Evolutionary conservation across 352 stramenopile genomes (phyloP).

Genomic region (Phytophthora niederhauseri): DNA sequence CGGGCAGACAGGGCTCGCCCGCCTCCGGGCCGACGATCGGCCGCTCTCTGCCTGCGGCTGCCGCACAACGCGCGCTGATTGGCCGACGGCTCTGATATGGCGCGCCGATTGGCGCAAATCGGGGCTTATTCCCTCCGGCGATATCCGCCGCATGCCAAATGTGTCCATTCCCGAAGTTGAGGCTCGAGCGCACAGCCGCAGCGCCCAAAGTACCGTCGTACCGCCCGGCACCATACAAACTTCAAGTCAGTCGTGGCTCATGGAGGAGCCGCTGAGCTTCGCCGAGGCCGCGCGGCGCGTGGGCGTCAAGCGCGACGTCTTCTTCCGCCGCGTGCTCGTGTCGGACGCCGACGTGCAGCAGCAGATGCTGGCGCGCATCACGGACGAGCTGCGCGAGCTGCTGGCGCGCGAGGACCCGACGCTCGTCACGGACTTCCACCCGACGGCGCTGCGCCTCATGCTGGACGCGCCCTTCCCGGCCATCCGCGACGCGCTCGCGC

Average conservation of each 20-base stretch:
- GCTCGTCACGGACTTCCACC: conserved; percentile 70
- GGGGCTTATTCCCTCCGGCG: not conserved
- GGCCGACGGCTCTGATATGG: conserved; percentile 12
- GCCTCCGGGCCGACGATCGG: conserved; percentile 7
- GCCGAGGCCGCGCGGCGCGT: conserved; percentile 58
- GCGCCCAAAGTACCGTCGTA: not conserved
- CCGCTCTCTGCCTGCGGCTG: conserved; percentile 17
- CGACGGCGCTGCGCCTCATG: conserved; percentile 65
- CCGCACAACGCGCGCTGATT: conserved; percentile 15
- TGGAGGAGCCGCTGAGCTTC: conserved; percentile 40
- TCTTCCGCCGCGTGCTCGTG: conserved; percentile 82
- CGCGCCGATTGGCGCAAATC: conserved; percentile 27
- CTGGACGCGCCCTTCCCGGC: conserved; percentile 68
- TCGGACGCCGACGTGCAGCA: conserved; percentile 65
- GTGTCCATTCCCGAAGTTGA: conserved; percentile 56
- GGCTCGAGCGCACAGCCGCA: conserved; percentile 19
- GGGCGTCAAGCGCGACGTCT: conserved; percentile 75
- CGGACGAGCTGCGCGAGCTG: conserved; percentile 62
- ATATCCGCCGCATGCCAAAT: conserved; percentile 36
- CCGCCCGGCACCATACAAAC: conserved; percentile 25
- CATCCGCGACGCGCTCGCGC: conserved; percentile 63
- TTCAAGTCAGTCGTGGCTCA: conserved; percentile 29
- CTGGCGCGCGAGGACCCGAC: conserved; percentile 46
- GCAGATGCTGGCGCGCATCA: conserved; percentile 59
- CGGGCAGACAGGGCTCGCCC: conserved; percentile 27